A percentile compares a stretch with the other conserved stretches of the same genome.
These are phyloP conservation scores for Apiotrichum mycotoxinovorans DNA, from an alignment of 1,284 basidiomycete genomes.

Conservation along the genomic window DNA sequence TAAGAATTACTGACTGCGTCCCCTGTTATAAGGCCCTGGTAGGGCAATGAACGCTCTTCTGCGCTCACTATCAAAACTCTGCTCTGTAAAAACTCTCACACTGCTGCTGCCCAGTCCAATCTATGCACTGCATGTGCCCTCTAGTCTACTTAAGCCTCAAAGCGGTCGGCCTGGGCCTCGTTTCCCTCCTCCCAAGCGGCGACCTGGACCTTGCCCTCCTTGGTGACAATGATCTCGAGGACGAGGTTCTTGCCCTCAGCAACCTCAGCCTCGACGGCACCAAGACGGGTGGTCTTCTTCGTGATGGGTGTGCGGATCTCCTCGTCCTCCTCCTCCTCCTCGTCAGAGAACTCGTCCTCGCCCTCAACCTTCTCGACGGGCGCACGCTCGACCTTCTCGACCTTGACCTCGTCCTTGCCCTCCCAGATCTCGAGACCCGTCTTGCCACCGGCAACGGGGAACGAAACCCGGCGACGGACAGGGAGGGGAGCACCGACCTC, in stretches of 20 bases:
- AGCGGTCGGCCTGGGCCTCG: constrained; percentile 39
- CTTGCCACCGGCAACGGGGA: constrained; percentile 62
- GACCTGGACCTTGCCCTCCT: constrained; percentile 57
- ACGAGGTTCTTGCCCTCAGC: constrained; percentile 58
- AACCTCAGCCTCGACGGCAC: constrained; percentile 55
- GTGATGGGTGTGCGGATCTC: constrained; percentile 64
- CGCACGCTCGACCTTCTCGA: constrained; percentile 59
- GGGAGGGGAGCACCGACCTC: constrained; percentile 75
- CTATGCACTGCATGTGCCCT: constrained; percentile 15
- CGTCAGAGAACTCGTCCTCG: constrained; percentile 39
- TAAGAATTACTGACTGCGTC: too few relatives aligned
- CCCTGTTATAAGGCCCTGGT: too few relatives aligned
- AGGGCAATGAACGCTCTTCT: too few relatives aligned
- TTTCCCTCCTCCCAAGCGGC: constrained; percentile 55
- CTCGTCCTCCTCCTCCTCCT: constrained; percentile 60
- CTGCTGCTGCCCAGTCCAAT: background rate
- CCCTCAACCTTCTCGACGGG: constrained; percentile 43
- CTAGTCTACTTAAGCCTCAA: constrained; percentile 27
- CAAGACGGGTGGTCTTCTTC: constrained; percentile 59
- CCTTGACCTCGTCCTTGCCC: constrained; percentile 71
- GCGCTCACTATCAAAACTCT: background rate
- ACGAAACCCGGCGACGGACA: constrained; percentile 63
- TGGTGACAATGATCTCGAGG: constrained; percentile 60
- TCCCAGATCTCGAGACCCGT: constrained; percentile 84
- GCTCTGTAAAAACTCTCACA: background rate